Conservation (phyloP, 768 basidiomycete genomes). For the Hypholoma sublateritium region DNA sequence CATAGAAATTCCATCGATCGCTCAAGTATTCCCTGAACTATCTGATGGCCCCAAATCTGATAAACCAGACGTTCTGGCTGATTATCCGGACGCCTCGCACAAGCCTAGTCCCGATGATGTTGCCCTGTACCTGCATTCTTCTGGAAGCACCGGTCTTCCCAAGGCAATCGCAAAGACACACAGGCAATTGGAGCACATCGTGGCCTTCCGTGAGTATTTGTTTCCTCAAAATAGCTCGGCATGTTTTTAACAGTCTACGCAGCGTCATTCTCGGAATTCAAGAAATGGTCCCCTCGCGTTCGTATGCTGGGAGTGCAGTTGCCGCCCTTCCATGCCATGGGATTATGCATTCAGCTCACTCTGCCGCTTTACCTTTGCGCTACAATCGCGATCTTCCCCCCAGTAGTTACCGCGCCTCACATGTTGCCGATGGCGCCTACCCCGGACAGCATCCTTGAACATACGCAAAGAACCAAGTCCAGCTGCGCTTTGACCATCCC, state of each 20-base stretch:
- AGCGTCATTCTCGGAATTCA: slow-evolving; percentile 2
- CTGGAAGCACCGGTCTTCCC: slow-evolving; percentile 49
- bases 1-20: slow-evolving; percentile 32
- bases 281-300: slow-evolving; percentile 11
- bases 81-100: slow-evolving; percentile 17
- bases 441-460: slow-evolving; percentile 29
- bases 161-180: slow-evolving; percentile 39
- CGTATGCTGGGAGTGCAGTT: slow-evolving; percentile 29
- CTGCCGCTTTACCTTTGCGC: slow-evolving; percentile 24
- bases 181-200: slow-evolving; percentile 29
- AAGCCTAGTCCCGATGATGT: slow-evolving; percentile 19
- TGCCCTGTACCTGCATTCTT: slow-evolving; percentile 44
- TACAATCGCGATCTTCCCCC: slow-evolving; percentile 32
- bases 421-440: slow-evolving; percentile 34
- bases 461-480: slow-evolving; percentile 25
- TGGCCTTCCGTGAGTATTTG: slow-evolving; percentile 30
- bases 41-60: neutral
- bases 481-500: slow-evolving; percentile 36
- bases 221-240: neutral
- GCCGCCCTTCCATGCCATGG: slow-evolving; percentile 41
- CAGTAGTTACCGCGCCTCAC: slow-evolving; percentile 18
- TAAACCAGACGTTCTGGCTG: slow-evolving; percentile 21
- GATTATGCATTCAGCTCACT: slow-evolving; percentile 29
- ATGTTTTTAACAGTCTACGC: neutral
- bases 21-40: slow-evolving; percentile 37